phyloP scores from a whole-genome alignment of 2,329 filamentous ascomycete species.

The Alternaria sp. region DNA sequence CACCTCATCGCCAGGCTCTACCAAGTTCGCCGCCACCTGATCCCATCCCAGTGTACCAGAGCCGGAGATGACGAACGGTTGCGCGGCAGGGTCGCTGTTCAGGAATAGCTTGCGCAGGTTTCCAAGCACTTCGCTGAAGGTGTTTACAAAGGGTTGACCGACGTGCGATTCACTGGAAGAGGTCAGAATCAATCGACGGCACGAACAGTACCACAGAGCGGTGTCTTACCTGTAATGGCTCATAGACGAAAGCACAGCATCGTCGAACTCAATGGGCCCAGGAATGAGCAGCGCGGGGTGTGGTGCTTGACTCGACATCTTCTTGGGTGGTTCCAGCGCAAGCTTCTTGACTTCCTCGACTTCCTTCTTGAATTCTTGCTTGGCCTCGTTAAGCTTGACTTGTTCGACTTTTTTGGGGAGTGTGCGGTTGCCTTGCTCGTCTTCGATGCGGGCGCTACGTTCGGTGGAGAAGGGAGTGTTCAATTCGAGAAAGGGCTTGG shows the following conservation, averaged over 20 bases:
- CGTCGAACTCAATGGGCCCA: slow-evolving; percentile 97
- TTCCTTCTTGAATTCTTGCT: slow-evolving; percentile 16
- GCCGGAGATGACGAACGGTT: slow-evolving; percentile 92
- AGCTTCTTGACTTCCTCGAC: slow-evolving; percentile 22
- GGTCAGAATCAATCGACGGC: slow-evolving; percentile 9
- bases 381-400: slow-evolving; percentile 7
- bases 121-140: slow-evolving; percentile 87
- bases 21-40: slow-evolving; percentile 89
- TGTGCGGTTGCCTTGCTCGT: slow-evolving; percentile 60
- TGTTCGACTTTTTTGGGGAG: slow-evolving; percentile 18
- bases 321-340: slow-evolving; percentile 28
- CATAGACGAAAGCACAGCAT: slow-evolving; percentile 95
- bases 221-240: slow-evolving; percentile 79
- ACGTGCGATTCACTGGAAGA: slow-evolving; percentile 85
- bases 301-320: slow-evolving; percentile 66
- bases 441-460: slow-evolving; percentile 60
- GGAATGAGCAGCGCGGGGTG: slow-evolving; percentile 88
- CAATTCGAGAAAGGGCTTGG: slow-evolving; percentile 64
- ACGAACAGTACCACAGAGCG: neutral
- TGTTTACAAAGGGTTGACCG: slow-evolving; percentile 84
- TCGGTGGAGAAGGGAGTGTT: slow-evolving; percentile 72
- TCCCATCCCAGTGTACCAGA: slow-evolving; percentile 98
- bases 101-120: slow-evolving; percentile 95
- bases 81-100: slow-evolving; percentile 79
- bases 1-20: slow-evolving; percentile 87